phyloP scores from a whole-genome alignment of 2,329 filamentous ascomycete species.

The Trichophyton rubrum region DNA sequence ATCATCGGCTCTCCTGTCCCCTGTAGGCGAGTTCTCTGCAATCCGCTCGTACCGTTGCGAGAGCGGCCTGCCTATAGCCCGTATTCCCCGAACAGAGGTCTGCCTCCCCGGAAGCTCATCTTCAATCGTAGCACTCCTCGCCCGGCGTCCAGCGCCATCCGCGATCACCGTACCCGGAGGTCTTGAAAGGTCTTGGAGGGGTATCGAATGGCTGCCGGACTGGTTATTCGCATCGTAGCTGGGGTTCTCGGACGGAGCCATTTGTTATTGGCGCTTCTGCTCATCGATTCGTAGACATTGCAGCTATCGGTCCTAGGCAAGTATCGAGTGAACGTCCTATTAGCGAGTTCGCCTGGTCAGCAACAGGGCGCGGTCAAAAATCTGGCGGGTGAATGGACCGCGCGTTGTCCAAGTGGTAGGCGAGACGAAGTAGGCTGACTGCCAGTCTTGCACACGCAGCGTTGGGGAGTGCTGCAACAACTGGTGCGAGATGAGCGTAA shows the following conservation, averaged over 20 bases:
- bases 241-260: conserved; percentile 25
- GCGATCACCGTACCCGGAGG: conserved; percentile 21
- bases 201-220: conserved; percentile 47
- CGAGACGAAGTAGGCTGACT: neutral
- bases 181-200: conserved; percentile 50
- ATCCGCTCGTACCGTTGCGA: conserved; percentile 41
- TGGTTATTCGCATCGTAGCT: conserved; percentile 21
- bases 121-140: conserved; percentile 19
- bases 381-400: neutral
- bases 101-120: conserved; percentile 30
- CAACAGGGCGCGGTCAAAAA: neutral
- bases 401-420: neutral
- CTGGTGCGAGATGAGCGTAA: neutral
- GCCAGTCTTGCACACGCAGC: neutral
- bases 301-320: conserved; percentile 14
- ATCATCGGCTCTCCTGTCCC: neutral
- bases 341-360: neutral
- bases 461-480: neutral
- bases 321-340: neutral
- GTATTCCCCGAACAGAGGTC: conserved; percentile 34
- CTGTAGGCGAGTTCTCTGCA: conserved; percentile 40
- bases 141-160: conserved; percentile 20
- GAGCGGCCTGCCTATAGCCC: conserved; percentile 29
- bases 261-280: conserved; percentile 23
- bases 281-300: conserved; percentile 31